Percentiles rank a stretch among this genome's conserved stretches.
Conservation (phyloP, 2,329 filamentous ascomycete genomes). For the Nemania sp. region DNA sequence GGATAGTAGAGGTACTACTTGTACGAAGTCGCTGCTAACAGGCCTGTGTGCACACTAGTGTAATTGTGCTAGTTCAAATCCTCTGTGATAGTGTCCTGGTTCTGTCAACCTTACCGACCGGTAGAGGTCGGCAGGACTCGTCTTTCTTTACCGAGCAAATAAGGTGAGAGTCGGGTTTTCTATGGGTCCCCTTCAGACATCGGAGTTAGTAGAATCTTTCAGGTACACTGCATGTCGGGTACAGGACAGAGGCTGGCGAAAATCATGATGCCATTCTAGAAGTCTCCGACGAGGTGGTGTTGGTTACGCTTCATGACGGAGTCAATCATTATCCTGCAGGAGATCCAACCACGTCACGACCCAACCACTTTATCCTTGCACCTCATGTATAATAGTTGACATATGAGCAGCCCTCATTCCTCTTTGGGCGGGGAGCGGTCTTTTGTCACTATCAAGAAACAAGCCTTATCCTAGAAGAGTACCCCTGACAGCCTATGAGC, state of each 20-base stretch:
- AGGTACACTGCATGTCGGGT: slow-evolving; percentile 8
- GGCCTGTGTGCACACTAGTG: no score
- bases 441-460: slow-evolving; percentile 6
- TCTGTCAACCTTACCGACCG: no score
- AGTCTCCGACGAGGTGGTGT: not conserved
- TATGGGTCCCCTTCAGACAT: not conserved
- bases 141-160: not conserved
- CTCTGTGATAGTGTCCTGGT: no score
- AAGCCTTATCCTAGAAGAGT: slow-evolving; percentile 1
- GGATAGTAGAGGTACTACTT: not conserved
- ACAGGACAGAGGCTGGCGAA: slow-evolving; percentile 4
- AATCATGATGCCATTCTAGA: not conserved
- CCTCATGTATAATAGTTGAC: not conserved
- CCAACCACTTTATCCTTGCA: slow-evolving; percentile 6
- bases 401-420: slow-evolving; percentile 7
- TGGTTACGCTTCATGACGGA: not conserved
- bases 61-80: no score
- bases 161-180: not conserved
- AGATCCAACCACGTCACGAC: slow-evolving; percentile 8
- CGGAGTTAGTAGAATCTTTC: slow-evolving; percentile 1
- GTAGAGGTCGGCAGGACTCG: not conserved
- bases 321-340: slow-evolving; percentile 1
- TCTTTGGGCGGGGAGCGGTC: not conserved
- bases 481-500: slow-evolving; percentile 12
- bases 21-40: no score